phyloP scores from a whole-genome alignment of 495 filamentous ascomycete genomes.

The Chaetomium cochliodes region DNA sequence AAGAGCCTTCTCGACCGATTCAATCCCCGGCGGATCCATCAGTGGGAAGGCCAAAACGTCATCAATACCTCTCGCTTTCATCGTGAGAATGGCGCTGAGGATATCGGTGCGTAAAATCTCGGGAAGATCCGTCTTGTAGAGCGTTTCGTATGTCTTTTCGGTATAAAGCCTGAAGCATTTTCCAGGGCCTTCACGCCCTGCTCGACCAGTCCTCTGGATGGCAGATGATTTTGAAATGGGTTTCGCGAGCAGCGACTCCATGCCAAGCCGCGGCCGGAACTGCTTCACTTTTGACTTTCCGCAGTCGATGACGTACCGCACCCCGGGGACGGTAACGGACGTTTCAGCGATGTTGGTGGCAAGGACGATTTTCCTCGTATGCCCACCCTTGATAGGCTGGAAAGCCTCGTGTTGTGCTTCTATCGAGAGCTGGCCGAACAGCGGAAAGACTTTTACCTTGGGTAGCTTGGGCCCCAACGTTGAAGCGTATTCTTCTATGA shows the following conservation, averaged over 20 bases:
- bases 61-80: slow-evolving; percentile 88
- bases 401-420: slow-evolving; percentile 84
- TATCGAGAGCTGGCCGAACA: slow-evolving; percentile 57
- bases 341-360: slow-evolving; percentile 98
- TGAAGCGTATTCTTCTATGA: slow-evolving; percentile 75
- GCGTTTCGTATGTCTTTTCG: slow-evolving; percentile 65
- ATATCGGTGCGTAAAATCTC: slow-evolving; percentile 92
- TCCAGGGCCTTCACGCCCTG: slow-evolving; percentile 86
- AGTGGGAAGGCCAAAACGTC: slow-evolving; percentile 83
- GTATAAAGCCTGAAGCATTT: slow-evolving; percentile 92
- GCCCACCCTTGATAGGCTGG: slow-evolving; percentile 63
- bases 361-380: slow-evolving; percentile 84
- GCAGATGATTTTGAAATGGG: slow-evolving; percentile 91
- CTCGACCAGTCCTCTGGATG: slow-evolving; percentile 87
- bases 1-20: slow-evolving; percentile 79
- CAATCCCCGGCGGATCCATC: slow-evolving; percentile 74
- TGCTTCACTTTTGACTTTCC: slow-evolving; percentile 94
- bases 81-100: slow-evolving; percentile 78
- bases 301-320: slow-evolving; percentile 87
- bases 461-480: slow-evolving; percentile 72
- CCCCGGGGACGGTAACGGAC: slow-evolving; percentile 91
- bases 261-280: slow-evolving; percentile 76
- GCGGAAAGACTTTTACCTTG: slow-evolving; percentile 55
- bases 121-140: slow-evolving; percentile 74
- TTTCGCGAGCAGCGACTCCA: slow-evolving; percentile 89